Conservation (phyloP, 768 basidiomycete genomes). For the Leccinum ochraceum region DNA sequence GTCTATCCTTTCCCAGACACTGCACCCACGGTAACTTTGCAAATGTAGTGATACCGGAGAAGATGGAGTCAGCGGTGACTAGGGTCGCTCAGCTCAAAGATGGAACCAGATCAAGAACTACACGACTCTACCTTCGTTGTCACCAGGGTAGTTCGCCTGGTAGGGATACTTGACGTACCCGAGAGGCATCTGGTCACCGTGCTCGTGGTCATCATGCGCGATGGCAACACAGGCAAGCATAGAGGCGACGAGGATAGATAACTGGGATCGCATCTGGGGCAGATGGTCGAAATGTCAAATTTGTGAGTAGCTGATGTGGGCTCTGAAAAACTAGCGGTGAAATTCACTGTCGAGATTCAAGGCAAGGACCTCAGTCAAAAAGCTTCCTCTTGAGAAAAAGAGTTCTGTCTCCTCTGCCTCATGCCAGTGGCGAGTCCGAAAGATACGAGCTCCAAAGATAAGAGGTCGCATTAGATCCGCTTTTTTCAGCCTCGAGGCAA, state of each 20-base stretch:
- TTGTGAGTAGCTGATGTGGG: background rate
- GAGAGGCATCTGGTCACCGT: constrained; percentile 59
- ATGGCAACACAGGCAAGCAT: constrained; percentile 29
- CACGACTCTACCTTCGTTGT: constrained; percentile 51
- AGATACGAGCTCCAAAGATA: constrained; percentile 19
- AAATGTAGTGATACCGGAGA: constrained; percentile 83
- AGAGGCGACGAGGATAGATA: constrained; percentile 27
- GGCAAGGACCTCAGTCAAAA: constrained; percentile 16
- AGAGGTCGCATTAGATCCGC: constrained; percentile 5
- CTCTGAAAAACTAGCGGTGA: background rate
- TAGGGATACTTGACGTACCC: constrained; percentile 69
- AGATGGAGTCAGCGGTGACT: constrained; percentile 79
- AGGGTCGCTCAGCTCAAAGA: background rate
- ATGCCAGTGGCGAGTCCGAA: constrained; percentile 19
- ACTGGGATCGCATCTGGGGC: constrained; percentile 25
- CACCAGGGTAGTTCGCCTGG: constrained; percentile 54
- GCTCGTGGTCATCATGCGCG: constrained; percentile 42
- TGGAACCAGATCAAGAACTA: background rate
- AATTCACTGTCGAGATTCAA: constrained; percentile 3
- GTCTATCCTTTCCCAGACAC: constrained; percentile 65
- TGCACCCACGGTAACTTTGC: constrained; percentile 85
- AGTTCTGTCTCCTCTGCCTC: constrained; percentile 15
- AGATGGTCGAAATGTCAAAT: background rate
- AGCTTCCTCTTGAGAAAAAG: constrained; percentile 31
- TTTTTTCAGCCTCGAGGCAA: constrained; percentile 53